Evolutionary conservation across 345 rosid species (phyloP).

Genomic region (Mercurialis annua): DNA sequence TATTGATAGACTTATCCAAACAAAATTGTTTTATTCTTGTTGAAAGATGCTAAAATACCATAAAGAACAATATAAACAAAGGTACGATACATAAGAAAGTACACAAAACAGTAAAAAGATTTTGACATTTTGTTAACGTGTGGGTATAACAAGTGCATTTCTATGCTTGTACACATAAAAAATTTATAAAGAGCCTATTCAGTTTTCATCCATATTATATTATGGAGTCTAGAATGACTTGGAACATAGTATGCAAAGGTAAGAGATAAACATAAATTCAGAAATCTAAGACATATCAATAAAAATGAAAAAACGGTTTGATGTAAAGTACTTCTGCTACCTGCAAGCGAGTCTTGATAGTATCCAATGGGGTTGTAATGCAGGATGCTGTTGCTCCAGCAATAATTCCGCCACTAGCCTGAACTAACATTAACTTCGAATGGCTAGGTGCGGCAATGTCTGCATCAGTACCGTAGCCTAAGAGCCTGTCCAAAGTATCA

Average conservation of each 20-base stretch:
- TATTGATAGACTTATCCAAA: no score
- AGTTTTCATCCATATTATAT: neutral
- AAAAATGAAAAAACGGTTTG: neutral
- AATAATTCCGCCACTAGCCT: constrained; percentile 86
- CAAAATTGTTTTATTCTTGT: no score
- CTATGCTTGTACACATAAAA: neutral
- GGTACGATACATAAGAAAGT: no score
- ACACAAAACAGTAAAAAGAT: no score
- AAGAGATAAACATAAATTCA: neutral
- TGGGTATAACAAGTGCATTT: neutral
- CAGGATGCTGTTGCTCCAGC: constrained; percentile 96
- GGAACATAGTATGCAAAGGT: neutral
- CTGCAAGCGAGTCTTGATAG: constrained; percentile 94
- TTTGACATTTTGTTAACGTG: neutral
- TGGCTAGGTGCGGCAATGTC: constrained; percentile 47
- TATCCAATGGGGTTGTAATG: constrained; percentile 92
- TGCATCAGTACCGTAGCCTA: constrained; percentile 55
- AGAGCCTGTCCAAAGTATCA: constrained; percentile 46
- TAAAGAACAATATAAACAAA: no score
- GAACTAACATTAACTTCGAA: constrained; percentile 62
- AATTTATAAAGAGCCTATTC: neutral
- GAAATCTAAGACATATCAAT: neutral
- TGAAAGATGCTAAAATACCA: no score
- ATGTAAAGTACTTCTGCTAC: constrained; percentile 35
- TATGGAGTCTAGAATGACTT: neutral